Base-by-base conservation (phyloP, 2,329 filamentous ascomycete genomes). In the Chalaropsis thielavioides region DNA sequence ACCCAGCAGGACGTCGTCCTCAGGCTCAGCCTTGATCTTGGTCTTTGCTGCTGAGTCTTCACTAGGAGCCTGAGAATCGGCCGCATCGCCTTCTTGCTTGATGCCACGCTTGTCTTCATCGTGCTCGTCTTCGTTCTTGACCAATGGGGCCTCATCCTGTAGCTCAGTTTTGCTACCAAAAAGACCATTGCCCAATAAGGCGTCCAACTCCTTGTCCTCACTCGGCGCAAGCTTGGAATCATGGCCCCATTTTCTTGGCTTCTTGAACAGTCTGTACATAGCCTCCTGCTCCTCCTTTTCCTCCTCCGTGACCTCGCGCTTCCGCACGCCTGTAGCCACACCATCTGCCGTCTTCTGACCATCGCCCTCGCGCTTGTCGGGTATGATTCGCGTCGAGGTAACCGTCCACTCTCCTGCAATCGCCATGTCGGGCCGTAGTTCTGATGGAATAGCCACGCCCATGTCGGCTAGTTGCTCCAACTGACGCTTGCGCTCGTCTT, bases 321-420 rank as follows among this genome's bases (percentile, higher is more conserved):
- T 90, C 58, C 81, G 76, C 19, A 86, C 79, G 0, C 84, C 85
- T 35, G 78, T 77, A 10, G 80, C 81, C 66, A 78, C 76, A 6
- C 76, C 76, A 64, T 81, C 78, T 7, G 78, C 74, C 35, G 75
- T 74, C 38, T 72, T 73, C 31, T 73, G 22, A 17, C 38, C 11
- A 11, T 64, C 61, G 43, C 17, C 49, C 6, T 74, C 75, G 31
- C 76, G 74, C 56, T 75, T 74, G 5, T 76, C 76, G 15, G 79
- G 75, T 24, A 86, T 75, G 3, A 84, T 79, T 56, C 83, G 80
- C 49, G 89, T 82, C 5, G 82, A 84, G 66, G 83, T 85, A 11
- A 86, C 82, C 0, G 90, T 84, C 92, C 92, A 99, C 63, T 95
- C 89, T 40, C 94, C 90, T 3, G 87, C 86, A 78, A 96, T 85